These are phyloP conservation scores for Pleomassaria siparia DNA, from an alignment of 2,329 filamentous ascomycete species.

Conservation along the genomic window DNA sequence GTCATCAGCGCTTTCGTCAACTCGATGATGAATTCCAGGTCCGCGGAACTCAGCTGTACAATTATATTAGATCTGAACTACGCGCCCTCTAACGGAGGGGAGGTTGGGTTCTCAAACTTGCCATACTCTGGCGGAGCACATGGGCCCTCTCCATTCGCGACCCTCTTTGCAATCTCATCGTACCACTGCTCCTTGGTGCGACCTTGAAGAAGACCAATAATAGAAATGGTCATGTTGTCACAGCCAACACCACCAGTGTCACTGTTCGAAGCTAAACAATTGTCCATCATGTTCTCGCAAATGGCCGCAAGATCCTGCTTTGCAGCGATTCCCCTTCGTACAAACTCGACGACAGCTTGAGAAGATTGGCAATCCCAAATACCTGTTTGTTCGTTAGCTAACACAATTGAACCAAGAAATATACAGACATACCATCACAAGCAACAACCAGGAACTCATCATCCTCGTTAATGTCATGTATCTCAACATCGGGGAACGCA, in stretches of 20 bases:
- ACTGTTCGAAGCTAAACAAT: constrained; percentile 95
- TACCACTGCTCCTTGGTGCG: constrained; percentile 98
- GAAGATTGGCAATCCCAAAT: constrained; percentile 99
- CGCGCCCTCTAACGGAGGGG: constrained; percentile 36
- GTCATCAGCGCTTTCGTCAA: constrained; percentile 55
- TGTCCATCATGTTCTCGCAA: constrained; percentile 99
- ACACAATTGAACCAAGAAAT: not conserved
- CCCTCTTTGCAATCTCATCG: constrained; percentile 87
- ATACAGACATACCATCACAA: constrained; percentile 42
- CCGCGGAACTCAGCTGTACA: constrained; percentile 53
- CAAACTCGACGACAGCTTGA: constrained; percentile 95
- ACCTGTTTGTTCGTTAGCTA: constrained; percentile 57
- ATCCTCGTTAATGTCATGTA: constrained; percentile 86
- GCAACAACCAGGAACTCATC: constrained; percentile 74
- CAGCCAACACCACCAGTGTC: constrained; percentile 97
- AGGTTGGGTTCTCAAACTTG: constrained; percentile 62
- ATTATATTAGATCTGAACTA: constrained; percentile 41
- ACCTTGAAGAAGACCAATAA: constrained; percentile 86
- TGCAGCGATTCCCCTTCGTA: constrained; percentile 90
- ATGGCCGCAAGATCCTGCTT: constrained; percentile 95
- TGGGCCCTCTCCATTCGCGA: constrained; percentile 94
- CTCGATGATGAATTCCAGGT: constrained; percentile 52
- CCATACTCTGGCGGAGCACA: constrained; percentile 99
- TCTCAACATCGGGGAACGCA: constrained; percentile 89
- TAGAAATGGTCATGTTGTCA: constrained; percentile 99